Conservation (phyloP, 2,329 filamentous ascomycete genomes). For the Fusarium cicatricum region DNA sequence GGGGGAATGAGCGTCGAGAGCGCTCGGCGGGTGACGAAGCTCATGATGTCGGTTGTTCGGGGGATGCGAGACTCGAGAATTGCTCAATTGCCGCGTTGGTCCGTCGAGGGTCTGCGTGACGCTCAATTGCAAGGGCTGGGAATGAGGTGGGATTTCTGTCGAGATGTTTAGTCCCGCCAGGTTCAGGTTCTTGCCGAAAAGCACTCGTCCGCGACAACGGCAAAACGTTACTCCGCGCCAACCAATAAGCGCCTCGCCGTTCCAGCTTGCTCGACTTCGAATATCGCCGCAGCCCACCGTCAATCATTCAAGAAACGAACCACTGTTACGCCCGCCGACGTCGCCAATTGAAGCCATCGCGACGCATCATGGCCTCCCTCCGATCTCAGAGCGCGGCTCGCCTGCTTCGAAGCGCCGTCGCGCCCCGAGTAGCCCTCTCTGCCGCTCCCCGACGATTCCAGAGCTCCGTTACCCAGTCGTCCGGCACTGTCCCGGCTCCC, state of each 20-base stretch:
- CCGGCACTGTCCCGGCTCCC: conserved; percentile 50
- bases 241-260: conserved; percentile 52
- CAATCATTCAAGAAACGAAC: conserved; percentile 28
- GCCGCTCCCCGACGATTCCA: conserved; percentile 63
- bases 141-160: conserved; percentile 39
- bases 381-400: conserved; percentile 63
- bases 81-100: conserved; percentile 42
- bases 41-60: conserved; percentile 73
- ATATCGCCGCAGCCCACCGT: conserved; percentile 43
- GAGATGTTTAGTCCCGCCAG: conserved; percentile 40
- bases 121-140: conserved; percentile 47
- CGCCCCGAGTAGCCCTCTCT: conserved; percentile 50
- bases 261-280: conserved; percentile 41
- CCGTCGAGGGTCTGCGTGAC: conserved; percentile 44
- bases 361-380: conserved; percentile 70
- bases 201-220: conserved; percentile 54
- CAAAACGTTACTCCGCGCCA: conserved; percentile 53
- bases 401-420: conserved; percentile 58
- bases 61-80: conserved; percentile 36
- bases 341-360: conserved; percentile 39
- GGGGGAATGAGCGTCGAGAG: conserved; percentile 99
- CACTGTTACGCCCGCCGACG: conserved; percentile 13
- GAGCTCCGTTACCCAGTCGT: conserved; percentile 57
- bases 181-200: conserved; percentile 54
- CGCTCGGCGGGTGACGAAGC: conserved; percentile 87